Evolutionary conservation across 179 eudicot genomes (phyloP).

Genomic region (Corrigiola litoralis): DNA sequence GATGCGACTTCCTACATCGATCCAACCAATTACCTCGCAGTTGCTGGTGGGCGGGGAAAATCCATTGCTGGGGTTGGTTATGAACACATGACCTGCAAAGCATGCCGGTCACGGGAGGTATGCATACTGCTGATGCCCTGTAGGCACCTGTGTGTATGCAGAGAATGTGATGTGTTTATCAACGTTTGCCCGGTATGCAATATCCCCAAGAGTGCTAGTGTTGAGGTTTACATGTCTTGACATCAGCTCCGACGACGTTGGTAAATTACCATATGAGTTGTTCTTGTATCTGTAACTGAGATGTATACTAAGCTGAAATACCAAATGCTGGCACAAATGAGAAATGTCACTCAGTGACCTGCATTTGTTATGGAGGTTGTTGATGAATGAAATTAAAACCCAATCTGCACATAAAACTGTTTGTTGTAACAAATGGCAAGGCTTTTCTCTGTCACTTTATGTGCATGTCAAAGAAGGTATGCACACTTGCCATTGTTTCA

Average conservation of each 20-base stretch:
- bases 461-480: too few relatives aligned
- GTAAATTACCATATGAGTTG: neutral
- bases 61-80: slow-evolving; percentile 12
- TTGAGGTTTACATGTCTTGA: slow-evolving; percentile 73
- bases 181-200: slow-evolving; percentile 71
- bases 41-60: slow-evolving; percentile 31
- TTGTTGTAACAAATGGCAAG: neutral
- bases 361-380: slow-evolving; percentile 26
- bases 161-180: slow-evolving; percentile 54
- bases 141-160: slow-evolving; percentile 77
- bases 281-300: slow-evolving; percentile 26
- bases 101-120: slow-evolving; percentile 56
- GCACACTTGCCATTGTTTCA: too few relatives aligned
- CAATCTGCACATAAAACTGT: slow-evolving; percentile 17
- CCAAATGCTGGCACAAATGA: slow-evolving; percentile 27
- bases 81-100: slow-evolving; percentile 50
- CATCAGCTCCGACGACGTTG: slow-evolving; percentile 1
- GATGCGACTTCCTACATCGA: slow-evolving; percentile 67
- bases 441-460: too few relatives aligned
- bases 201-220: slow-evolving; percentile 55
- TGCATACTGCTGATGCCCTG: slow-evolving; percentile 76
- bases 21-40: slow-evolving; percentile 38
- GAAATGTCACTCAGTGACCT: slow-evolving; percentile 23
- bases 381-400: slow-evolving; percentile 28
- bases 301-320: slow-evolving; percentile 20